Evolutionary conservation across 257 asterid genomes (phyloP), one percentile per base, ranked within the genome.

Genomic region (Linaria vulgaris): DNA sequence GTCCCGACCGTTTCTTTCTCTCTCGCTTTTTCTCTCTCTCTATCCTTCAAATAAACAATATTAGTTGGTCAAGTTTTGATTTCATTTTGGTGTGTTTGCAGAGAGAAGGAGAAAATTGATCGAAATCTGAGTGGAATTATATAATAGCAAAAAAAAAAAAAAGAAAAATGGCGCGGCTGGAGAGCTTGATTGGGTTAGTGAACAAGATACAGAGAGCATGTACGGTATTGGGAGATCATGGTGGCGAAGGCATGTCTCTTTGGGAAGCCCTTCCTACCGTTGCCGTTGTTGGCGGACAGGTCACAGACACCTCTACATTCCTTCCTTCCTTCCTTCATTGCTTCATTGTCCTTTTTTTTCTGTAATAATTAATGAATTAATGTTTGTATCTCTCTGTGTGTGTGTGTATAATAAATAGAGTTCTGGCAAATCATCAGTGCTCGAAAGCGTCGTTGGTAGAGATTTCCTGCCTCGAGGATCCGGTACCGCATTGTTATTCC

Each of bases 271-370:
- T 92, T 62, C 99, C 99, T 58, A 75, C 99, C 57, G 99, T 92
- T 53, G 99, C 99, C 72, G 99, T 89, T 68, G 97, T 92, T 37
- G 99, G 99, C n/a, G 99, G 97, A 70, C 99, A 92, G 97, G 99
- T 80, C 59, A 58, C 19, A 12, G 16, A 21, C 51, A 46, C n/a
- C n/a, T n/a, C 23, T 49, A 8, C 37, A 50, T 59, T 61, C 43
- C 19, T 23, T 22, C 63, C 37, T 52, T 25, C 44, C 1, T 22
- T 19, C 46, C 13, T 6, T 31, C 15, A 4, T 23, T 50, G 39
- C 41, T 9, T 39, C 3, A 27, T 51, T 24, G 3, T 60, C 16
- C 21, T 34, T 19, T 51, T 56, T 8, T 69, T 17, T 12, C 44
- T 34, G 45, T 27, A 27, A 49, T 48, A 7, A 5, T 59, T 66